Evolutionary conservation across 495 filamentous ascomycete genomes (phyloP), one percentile per base, ranked within the genome.

Genomic region (Penicillium pancosmium): DNA sequence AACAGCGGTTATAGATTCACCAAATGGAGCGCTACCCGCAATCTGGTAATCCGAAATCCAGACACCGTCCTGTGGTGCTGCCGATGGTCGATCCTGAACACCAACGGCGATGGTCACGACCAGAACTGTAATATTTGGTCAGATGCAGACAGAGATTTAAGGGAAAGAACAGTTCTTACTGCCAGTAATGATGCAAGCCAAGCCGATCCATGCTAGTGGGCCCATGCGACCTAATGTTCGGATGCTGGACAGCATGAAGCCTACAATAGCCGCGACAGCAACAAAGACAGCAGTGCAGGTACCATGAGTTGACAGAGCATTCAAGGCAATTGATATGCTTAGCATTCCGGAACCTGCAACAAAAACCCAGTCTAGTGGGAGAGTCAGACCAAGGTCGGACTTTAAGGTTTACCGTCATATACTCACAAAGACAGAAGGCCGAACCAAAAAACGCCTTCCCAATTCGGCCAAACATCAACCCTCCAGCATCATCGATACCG

Each of bases 31-130:
- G 35, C 55, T 68, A 53, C 50, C 35, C 51, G 74, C 21, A 34
- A 76, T 47, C 33, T 72, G 68, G 47, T 67, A 76, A 52, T 78
- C 68, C 3, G 71, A 64, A 2, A 57, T 50, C 76, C 65, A 78
- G 9, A 53, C 15, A 3, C 61, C 69, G 16, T 61, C 66, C 49
- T 62, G 57, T 0, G 77, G 76, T 12, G 73, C 75, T 7, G 68
- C 53, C 3, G 70, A 64, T 6, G 77, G 76, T 16, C 75, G 68
- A 53, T 78, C 71, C 50, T 82, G 76, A 31, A 87, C 59, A 9
- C 83, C 86, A 2, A 86, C 87, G 5, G 79, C 86, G 63, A 91
- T 82, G 68, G 92, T 90, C 34, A 89, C 84, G 57, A 89, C 80
- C 34, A 87, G 69, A 49, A 92, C 88, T 60, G 85, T 79, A 46